Conservation (phyloP, 768 basidiomycete species). For the Termitomyces sp. region DNA sequence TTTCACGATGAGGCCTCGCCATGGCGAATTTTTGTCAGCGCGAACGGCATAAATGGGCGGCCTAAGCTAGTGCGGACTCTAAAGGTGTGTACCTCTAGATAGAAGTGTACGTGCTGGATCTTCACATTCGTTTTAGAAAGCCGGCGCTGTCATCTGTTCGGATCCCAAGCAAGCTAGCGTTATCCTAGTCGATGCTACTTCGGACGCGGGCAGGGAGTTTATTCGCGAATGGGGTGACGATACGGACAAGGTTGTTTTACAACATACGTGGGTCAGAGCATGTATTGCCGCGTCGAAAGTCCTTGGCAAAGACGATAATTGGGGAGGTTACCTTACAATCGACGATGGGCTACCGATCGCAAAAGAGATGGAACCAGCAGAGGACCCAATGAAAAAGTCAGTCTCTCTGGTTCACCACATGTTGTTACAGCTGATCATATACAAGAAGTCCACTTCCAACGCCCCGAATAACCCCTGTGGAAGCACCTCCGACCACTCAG, state of each 20-base stretch:
- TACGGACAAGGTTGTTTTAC: constrained; percentile 47
- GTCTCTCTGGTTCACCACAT: constrained; percentile 18
- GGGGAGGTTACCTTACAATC: constrained; percentile 43
- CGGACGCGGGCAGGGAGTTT: constrained; percentile 50
- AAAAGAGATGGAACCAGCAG: constrained; percentile 33
- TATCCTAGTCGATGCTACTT: constrained; percentile 55
- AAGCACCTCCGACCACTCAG: constrained; percentile 12
- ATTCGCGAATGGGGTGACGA: constrained; percentile 58
- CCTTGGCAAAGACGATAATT: constrained; percentile 45
- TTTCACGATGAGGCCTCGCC: constrained; percentile 35
- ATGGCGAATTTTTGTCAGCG: constrained; percentile 54
- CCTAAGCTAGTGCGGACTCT: constrained; percentile 49
- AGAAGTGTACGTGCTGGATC: constrained; percentile 1
- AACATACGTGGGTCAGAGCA: constrained; percentile 48
- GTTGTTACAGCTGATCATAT: constrained; percentile 10
- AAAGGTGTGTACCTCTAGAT: constrained; percentile 33
- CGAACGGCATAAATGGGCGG: constrained; percentile 44
- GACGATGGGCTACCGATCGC: constrained; percentile 38
- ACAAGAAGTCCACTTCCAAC: constrained; percentile 62
- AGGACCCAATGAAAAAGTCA: constrained; percentile 43
- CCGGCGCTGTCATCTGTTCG: constrained; percentile 50
- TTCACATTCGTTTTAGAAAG: constrained; percentile 33
- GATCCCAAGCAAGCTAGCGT: constrained; percentile 51
- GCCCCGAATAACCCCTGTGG: constrained; percentile 53
- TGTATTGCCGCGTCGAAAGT: constrained; percentile 40